Conservation (phyloP, 805 yeast genomes). For the Pichia manshurica region DNA sequence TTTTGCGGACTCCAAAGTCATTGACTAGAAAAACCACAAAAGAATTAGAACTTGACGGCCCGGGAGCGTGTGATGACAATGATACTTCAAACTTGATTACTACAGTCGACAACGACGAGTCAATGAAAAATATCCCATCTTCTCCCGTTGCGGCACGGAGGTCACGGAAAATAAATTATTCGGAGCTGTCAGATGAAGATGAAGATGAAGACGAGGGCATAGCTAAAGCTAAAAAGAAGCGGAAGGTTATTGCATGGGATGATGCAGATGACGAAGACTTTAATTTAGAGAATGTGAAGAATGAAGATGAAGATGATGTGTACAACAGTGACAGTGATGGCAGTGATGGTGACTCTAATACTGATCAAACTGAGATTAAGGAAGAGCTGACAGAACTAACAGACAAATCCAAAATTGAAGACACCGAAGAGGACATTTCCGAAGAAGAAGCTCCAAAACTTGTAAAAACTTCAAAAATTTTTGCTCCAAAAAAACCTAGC, state of each 20-base stretch:
- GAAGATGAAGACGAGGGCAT: constrained; percentile 16
- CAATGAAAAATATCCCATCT: constrained; percentile 15
- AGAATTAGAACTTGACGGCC: not conserved
- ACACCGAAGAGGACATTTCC: constrained; percentile 11
- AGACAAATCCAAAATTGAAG: constrained; percentile 10
- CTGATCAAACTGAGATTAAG: constrained; percentile 3
- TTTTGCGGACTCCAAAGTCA: constrained; percentile 15
- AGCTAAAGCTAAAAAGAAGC: constrained; percentile 8
- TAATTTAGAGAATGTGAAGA: constrained; percentile 11
- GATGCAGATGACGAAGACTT: constrained; percentile 23
- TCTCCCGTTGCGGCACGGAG: constrained; percentile 20
- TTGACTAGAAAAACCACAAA: constrained; percentile 1
- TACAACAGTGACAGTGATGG: constrained; percentile 13
- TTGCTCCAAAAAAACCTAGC: constrained; percentile 1
- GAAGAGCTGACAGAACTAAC: constrained; percentile 13
- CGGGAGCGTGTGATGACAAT: not conserved
- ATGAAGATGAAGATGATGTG: constrained; percentile 17
- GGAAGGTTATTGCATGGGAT: constrained; percentile 15
- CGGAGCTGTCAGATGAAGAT: constrained; percentile 20
- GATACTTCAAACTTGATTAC: not conserved
- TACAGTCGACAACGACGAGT: not conserved
- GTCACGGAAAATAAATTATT: constrained; percentile 11
- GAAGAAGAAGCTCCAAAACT: constrained; percentile 1
- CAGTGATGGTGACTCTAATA: constrained; percentile 12
- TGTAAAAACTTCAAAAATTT: not conserved